Percentiles rank a stretch among this genome's conserved stretches.
Evolutionary conservation across 2,329 filamentous ascomycete species (phyloP).

Genomic region (Lachnellula suecica): DNA sequence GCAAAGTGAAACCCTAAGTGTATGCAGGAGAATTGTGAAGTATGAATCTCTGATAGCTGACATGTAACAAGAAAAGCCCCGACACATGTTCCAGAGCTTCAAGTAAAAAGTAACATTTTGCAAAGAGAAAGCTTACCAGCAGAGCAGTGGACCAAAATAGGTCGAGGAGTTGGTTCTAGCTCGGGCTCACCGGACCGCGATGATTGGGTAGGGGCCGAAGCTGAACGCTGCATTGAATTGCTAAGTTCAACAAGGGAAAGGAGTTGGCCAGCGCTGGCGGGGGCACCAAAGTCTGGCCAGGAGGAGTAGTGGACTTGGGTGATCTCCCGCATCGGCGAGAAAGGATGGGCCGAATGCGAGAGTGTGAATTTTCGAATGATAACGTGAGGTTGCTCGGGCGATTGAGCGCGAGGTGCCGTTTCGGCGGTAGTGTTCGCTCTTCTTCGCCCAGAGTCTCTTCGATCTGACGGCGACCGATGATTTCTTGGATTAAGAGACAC

Average conservation of each 20-base stretch:
- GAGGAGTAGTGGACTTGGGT: constrained; percentile 91
- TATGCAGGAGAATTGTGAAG: no score
- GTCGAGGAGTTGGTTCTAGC: constrained; percentile 51
- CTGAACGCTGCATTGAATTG: constrained; percentile 66
- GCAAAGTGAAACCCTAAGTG: no score
- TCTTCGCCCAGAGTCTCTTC: constrained; percentile 42
- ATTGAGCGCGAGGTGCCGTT: constrained; percentile 34
- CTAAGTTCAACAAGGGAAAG: constrained; percentile 87
- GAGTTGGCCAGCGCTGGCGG: constrained; percentile 83
- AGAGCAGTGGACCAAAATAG: constrained; percentile 91
- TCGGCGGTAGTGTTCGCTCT: constrained; percentile 55
- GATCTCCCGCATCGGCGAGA: constrained; percentile 84
- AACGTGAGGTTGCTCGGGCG: constrained; percentile 67
- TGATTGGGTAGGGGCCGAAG: constrained; percentile 25
- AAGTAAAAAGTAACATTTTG: no score
- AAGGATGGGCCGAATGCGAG: constrained; percentile 73
- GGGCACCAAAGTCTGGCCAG: constrained; percentile 97
- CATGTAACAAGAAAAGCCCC: no score
- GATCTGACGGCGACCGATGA: constrained; percentile 41
- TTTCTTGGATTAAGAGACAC: constrained; percentile 68
- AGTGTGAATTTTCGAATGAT: constrained; percentile 86
- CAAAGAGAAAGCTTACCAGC: no score
- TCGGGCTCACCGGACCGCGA: constrained; percentile 59
- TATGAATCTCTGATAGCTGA: no score
- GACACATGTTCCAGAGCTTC: no score